Evolutionary conservation across 495 filamentous ascomycete species (phyloP).

Genomic region (Penicilliopsis zonata): DNA sequence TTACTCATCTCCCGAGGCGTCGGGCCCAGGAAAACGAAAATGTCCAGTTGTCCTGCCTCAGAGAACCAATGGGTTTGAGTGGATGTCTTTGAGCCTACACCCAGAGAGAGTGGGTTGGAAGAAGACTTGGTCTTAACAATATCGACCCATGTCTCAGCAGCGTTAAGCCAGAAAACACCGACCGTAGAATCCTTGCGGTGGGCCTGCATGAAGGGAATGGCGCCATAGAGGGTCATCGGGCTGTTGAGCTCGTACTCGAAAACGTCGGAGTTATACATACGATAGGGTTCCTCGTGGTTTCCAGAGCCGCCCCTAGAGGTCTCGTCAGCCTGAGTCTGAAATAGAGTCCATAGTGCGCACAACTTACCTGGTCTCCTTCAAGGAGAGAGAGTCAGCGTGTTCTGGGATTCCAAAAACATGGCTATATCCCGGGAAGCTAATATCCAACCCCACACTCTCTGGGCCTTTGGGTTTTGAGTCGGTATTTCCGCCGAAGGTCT

Average conservation of each 20-base stretch:
- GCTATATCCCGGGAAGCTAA: constrained; percentile 81
- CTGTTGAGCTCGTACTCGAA: constrained; percentile 96
- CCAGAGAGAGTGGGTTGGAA: constrained; percentile 66
- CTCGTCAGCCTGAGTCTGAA: constrained; percentile 8
- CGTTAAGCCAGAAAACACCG: constrained; percentile 97
- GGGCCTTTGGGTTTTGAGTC: constrained; percentile 86
- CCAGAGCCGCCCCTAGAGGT: constrained; percentile 55
- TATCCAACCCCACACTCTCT: constrained; percentile 82
- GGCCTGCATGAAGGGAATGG: constrained; percentile 95
- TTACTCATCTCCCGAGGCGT: constrained; percentile 68
- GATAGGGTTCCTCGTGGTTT: constrained; percentile 83
- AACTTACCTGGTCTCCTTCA: constrained; percentile 68
- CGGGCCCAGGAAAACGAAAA: constrained; percentile 90
- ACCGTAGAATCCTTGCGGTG: constrained; percentile 88
- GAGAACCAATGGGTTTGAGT: constrained; percentile 97
- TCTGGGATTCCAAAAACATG: constrained; percentile 94
- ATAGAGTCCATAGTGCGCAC: background rate
- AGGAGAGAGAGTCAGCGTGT: constrained; percentile 74
- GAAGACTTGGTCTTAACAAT: constrained; percentile 70
- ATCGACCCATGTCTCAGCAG: constrained; percentile 95
- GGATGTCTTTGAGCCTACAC: constrained; percentile 50
- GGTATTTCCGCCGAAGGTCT: constrained; percentile 85
- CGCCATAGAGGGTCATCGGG: constrained; percentile 95
- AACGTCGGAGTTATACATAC: constrained; percentile 90
- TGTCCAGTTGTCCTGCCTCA: constrained; percentile 76